Evolutionary conservation across 2,329 filamentous ascomycete species (phyloP), one percentile per base, ranked within the genome.

Genomic region (Tolypocladium nubicola): DNA sequence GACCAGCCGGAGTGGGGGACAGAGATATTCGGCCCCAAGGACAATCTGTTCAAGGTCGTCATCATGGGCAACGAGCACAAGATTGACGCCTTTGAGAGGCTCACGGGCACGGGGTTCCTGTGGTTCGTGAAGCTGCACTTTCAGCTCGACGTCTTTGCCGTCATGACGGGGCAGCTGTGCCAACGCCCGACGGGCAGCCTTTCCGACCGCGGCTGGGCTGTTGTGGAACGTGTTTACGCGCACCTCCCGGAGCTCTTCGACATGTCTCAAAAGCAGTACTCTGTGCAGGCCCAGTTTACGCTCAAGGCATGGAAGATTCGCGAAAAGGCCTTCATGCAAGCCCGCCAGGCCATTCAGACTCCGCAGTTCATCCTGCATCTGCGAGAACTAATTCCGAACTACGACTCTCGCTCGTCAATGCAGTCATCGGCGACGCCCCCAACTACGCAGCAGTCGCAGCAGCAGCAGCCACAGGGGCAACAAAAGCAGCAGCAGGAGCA

Each of bases 101-200:
- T 77, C 61, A 67, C 70, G 21, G 69, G 74, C 30, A 72, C 70
- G 0, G 77, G 78, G 1, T 84, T 83, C 64, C 63, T 79, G 13
- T 85, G 82, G 82, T 83, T 79, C 61, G 71, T 77, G 65, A 75
- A 76, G 59, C 68, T 72, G 30, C 77, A 82, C 62, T 82, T 84
- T 66, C 80, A 83, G 62, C 68, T 79, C 53, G 81, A 82, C 57
- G 70, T 83, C 30, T 79, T 84, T 59, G 70, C 78, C 41, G 82
- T 81, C 64, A 73, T 83, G 66, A 76, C 77, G 0, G 79, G 79
- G 5, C 79, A 83, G 63, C 74, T 85, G 14, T 76, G 74, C 60
- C 72, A 75, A 38, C 76, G 78, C 41, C 74, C 73, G 0, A 71
- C 71, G 2, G 81, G 82, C 10, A 67, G 65, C 4, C 69, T 84